These are phyloP conservation scores for Coniochaeta pulveracea DNA, from an alignment of 2,329 filamentous ascomycete genomes.

Conservation along the genomic window DNA sequence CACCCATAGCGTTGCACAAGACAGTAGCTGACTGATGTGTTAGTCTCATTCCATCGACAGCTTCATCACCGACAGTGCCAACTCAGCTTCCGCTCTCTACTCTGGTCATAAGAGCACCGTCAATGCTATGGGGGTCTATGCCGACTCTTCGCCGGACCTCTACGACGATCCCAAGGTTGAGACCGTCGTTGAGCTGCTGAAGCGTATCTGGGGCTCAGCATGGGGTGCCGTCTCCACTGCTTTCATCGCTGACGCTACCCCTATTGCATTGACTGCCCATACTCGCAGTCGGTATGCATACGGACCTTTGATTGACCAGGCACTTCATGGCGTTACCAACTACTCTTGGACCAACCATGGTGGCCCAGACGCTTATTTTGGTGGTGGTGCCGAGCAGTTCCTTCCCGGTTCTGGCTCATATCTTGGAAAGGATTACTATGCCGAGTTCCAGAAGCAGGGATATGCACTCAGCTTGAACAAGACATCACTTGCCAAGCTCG, in stretches of 20 bases:
- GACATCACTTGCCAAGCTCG: conserved; percentile 50
- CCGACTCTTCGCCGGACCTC: conserved; percentile 58
- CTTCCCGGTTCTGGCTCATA: conserved; percentile 53
- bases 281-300: conserved; percentile 60
- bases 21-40: conserved; percentile 1
- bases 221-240: conserved; percentile 69
- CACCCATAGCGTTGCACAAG: neutral
- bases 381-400: conserved; percentile 76
- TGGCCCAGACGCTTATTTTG: conserved; percentile 73
- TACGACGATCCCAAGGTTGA: conserved; percentile 84
- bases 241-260: conserved; percentile 71
- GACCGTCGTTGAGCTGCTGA: conserved; percentile 69
- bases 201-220: conserved; percentile 50
- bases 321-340: conserved; percentile 64
- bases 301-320: conserved; percentile 63
- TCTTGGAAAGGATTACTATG: conserved; percentile 67
- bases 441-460: conserved; percentile 58
- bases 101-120: conserved; percentile 75
- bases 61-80: conserved; percentile 81
- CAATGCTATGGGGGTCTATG: conserved; percentile 72
- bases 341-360: conserved; percentile 69
- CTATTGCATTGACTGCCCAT: conserved; percentile 63
- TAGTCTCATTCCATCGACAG: conserved; percentile 70
- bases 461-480: conserved; percentile 67
- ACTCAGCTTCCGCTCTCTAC: conserved; percentile 73